These are phyloP conservation scores for Aspergillus caelatus DNA, from an alignment of 2,329 filamentous ascomycete species.

Conservation along the genomic window DNA sequence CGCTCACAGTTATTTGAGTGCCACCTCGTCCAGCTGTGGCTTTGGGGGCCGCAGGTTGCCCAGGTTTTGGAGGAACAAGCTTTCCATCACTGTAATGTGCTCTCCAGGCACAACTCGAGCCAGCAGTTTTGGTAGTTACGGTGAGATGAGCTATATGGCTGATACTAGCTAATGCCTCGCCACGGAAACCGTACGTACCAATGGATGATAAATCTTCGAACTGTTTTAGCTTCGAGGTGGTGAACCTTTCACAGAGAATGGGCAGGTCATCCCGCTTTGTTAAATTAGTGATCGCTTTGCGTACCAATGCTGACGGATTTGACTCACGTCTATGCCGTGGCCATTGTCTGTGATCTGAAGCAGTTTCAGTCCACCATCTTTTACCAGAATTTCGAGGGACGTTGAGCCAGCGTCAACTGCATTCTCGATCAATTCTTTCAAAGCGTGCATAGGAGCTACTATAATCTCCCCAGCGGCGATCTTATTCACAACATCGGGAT, in stretches of 20 bases:
- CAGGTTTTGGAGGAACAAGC: conserved; percentile 80
- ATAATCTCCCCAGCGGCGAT: conserved; percentile 99
- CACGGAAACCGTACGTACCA: conserved; percentile 95
- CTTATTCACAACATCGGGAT: conserved; percentile 94
- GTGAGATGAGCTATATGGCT: conserved; percentile 96
- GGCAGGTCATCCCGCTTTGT: conserved; percentile 81
- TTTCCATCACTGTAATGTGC: conserved; percentile 85
- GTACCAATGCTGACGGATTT: neutral
- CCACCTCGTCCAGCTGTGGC: conserved; percentile 83
- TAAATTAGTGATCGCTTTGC: conserved; percentile 19
- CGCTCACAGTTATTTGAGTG: conserved; percentile 82
- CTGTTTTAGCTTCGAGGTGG: conserved; percentile 89
- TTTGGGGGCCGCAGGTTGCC: conserved; percentile 82
- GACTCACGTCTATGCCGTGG: conserved; percentile 82
- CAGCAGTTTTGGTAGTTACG: conserved; percentile 89
- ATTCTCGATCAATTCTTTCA: conserved; percentile 97
- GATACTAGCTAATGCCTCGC: conserved; percentile 94
- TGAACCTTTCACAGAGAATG: conserved; percentile 94
- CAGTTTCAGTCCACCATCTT: conserved; percentile 91
- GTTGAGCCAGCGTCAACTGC: conserved; percentile 97
- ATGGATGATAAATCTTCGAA: conserved; percentile 93
- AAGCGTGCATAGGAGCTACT: conserved; percentile 89
- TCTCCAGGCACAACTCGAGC: conserved; percentile 86
- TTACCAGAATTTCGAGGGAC: conserved; percentile 84
- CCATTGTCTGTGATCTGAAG: conserved; percentile 98